Evolutionary conservation across 108 stramenopile species (phyloP), one percentile per base, ranked within the genome.

Genomic region (Hondaea fermentalgiana): DNA sequence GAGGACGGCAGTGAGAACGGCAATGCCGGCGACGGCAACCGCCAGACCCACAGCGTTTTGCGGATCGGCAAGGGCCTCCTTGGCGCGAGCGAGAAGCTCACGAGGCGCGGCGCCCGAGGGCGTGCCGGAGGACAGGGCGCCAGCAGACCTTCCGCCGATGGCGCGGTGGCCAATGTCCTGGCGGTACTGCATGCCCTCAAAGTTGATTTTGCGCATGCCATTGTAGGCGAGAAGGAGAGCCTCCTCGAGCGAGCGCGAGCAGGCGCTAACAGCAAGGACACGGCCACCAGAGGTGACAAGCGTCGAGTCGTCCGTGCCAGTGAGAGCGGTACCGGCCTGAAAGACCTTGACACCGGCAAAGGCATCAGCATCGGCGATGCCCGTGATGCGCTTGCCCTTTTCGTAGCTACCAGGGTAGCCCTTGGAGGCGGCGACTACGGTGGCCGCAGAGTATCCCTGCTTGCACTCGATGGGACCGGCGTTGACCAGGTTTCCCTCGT

Each of bases 211-310:
- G 44, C 44, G 53, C 59, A 88, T 91, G 23, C 95, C 96, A 72
- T 93, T 93, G 95, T 99, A 99, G 5, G 97, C 96, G 55, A 91
- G 72, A 14, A 92, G 91, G 29, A 98, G 91, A 8, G 99, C 97
- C 60, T 92, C 91, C 59, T 96, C 92, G 47, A 99, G 94, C 72
- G 91, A 92, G 25, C 93, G 83, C 43, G 97, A 97, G 71, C 94
- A 89, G 44, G 97, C 97, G 19, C 97, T 98, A 8, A 98, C 97
- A 47, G 99, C 97, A 5, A 99, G 92, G 29, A 99, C 99, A 5
- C 99, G 94, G 5, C 99, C 99, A 60, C 99, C 99, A 4, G 95
- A 93, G 89, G 97, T 98, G 47, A 95, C 95, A 21, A 96, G 92
- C 35, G 64, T 69, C 14, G 25, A 42, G 64, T 69, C 64, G 53